These are phyloP conservation scores for Xylaria sp. DNA, from an alignment of 2,329 filamentous ascomycete genomes.

Conservation along the genomic window DNA sequence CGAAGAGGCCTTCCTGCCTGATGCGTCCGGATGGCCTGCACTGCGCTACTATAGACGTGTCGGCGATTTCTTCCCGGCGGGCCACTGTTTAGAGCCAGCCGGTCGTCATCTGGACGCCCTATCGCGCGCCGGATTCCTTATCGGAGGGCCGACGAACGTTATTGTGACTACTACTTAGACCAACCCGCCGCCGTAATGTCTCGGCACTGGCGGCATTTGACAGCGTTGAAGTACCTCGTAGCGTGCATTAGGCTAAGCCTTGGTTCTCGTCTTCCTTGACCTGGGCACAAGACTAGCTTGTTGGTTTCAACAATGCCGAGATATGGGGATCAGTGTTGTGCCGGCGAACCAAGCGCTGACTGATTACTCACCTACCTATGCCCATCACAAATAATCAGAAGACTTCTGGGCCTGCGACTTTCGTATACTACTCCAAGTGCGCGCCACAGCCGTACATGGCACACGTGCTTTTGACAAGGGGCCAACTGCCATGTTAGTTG, in stretches of 20 bases:
- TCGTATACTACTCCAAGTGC: slow-evolving; percentile 12
- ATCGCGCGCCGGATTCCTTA: background rate
- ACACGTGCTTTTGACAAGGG: background rate
- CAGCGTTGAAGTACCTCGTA: slow-evolving; percentile 3
- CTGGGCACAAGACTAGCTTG: too few species aligned
- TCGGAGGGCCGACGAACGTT: slow-evolving; percentile 18
- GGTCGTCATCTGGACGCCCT: background rate
- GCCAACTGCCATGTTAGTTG: background rate
- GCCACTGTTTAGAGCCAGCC: slow-evolving; percentile 15
- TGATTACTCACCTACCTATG: slow-evolving; percentile 9
- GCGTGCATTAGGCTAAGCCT: background rate
- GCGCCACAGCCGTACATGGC: slow-evolving; percentile 12
- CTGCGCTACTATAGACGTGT: background rate
- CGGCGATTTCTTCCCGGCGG: slow-evolving; percentile 11
- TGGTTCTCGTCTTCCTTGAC: background rate
- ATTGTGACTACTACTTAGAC: background rate
- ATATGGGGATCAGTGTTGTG: too few species aligned
- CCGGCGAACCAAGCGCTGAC: background rate
- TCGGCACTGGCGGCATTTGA: slow-evolving; percentile 7
- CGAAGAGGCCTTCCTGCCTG: background rate
- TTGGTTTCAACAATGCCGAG: too few species aligned
- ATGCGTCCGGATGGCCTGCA: background rate
- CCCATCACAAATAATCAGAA: slow-evolving; percentile 3
- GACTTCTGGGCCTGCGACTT: slow-evolving; percentile 2
- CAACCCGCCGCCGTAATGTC: slow-evolving; percentile 6